A percentile compares a stretch with the other conserved stretches of the same genome.
These are phyloP conservation scores for Trametes punicea DNA, from an alignment of 768 basidiomycete species.

Conservation along the genomic window DNA sequence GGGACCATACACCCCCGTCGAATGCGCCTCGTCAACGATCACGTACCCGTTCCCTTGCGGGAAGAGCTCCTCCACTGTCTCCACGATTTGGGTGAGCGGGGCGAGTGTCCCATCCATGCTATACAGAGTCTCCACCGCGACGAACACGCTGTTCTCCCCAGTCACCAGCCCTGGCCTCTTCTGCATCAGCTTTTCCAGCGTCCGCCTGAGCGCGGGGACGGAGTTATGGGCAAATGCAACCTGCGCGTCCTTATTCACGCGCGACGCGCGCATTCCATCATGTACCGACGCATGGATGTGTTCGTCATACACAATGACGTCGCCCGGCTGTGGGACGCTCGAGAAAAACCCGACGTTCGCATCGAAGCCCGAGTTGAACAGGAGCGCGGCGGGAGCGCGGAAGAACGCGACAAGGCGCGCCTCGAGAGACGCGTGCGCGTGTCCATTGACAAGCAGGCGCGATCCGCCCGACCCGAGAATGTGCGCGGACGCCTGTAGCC, in stretches of 20 bases:
- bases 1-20: constrained; percentile 85
- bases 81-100: constrained; percentile 66
- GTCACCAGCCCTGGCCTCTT: constrained; percentile 35
- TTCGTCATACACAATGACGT: constrained; percentile 80
- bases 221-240: constrained; percentile 74
- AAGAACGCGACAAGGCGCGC: constrained; percentile 64
- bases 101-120: constrained; percentile 95
- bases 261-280: constrained; percentile 74
- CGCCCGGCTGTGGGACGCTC: constrained; percentile 70
- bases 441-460: constrained; percentile 75
- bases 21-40: constrained; percentile 91
- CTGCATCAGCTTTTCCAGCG: constrained; percentile 41
- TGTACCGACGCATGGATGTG: constrained; percentile 90
- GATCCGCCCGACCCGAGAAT: constrained; percentile 88
- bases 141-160: constrained; percentile 56
- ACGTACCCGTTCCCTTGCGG: constrained; percentile 65
- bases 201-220: constrained; percentile 42
- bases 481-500: constrained; percentile 46
- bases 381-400: constrained; percentile 55
- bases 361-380: constrained; percentile 94
- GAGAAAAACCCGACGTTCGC: constrained; percentile 89
- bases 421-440: constrained; percentile 71
- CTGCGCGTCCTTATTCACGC: constrained; percentile 37
- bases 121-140: constrained; percentile 88
- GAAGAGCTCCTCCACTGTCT: constrained; percentile 56